Conservation (phyloP, 140 eudicot genomes). For the Artemisia princeps region DNA sequence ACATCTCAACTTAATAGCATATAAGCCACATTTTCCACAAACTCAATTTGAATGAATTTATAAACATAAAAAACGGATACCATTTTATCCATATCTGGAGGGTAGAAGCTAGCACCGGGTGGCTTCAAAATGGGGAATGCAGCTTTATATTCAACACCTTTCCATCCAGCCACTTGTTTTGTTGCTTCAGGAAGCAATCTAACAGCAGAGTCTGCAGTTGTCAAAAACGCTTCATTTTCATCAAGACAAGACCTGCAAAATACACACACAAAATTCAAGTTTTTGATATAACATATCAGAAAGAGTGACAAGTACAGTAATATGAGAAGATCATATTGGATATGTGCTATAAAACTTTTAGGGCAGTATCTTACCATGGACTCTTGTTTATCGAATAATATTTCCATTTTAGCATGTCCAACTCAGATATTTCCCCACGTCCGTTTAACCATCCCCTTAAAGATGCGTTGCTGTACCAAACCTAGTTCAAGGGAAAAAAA, state of each 20-base stretch:
- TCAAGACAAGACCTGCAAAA: slow-evolving; percentile 67
- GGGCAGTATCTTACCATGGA: slow-evolving; percentile 58
- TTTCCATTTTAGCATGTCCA: slow-evolving; percentile 70
- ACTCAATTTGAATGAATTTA: neutral
- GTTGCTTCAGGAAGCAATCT: slow-evolving; percentile 58
- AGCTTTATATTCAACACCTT: slow-evolving; percentile 74
- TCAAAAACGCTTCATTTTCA: slow-evolving; percentile 69
- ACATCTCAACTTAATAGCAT: neutral
- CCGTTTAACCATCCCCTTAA: slow-evolving; percentile 68
- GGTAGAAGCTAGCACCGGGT: slow-evolving; percentile 81
- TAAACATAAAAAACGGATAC: slow-evolving; percentile 29
- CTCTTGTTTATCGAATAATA: slow-evolving; percentile 72
- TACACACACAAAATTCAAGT: neutral
- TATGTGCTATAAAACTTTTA: neutral
- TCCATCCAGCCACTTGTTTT: slow-evolving; percentile 62
- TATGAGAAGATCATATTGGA: no score
- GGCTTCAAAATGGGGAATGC: slow-evolving; percentile 75
- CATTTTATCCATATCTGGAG: slow-evolving; percentile 90
- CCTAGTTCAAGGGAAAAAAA: slow-evolving; percentile 31
- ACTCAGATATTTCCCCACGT: slow-evolving; percentile 43
- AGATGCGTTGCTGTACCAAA: slow-evolving; percentile 73
- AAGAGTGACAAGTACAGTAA: no score
- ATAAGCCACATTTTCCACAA: neutral
- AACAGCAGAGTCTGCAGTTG: slow-evolving; percentile 84
- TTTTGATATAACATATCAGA: neutral